Base-by-base conservation (phyloP, 805 yeast genomes). In the Zygotorulaspora florentina region DNA sequence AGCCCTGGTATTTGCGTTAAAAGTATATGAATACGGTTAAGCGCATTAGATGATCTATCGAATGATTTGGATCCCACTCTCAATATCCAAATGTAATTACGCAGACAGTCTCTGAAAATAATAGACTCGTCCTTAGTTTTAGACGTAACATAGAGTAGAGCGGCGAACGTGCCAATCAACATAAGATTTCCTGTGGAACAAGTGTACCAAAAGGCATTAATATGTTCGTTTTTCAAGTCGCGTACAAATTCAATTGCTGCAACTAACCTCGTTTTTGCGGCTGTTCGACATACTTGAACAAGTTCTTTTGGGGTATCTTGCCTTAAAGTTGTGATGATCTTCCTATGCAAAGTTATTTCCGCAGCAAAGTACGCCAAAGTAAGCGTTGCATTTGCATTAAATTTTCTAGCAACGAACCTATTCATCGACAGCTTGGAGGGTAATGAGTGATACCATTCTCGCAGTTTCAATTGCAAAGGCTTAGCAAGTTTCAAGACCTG, bases 171-270 rank as follows among this genome's bases (percentile, higher is more conserved):
- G 2, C 96, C 96, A 33, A 89, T 87, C 30, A 87, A 66, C 6
- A 95, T 80, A 52, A 90, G 79, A 58, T 87, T 87, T 11, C 85
- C 75, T 0, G 93, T 74, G 0, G 96, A 78, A 1, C 89, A 79
- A 1, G 89, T 79, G 65, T 87, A 93, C 96, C 96, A 90, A 63
- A 88, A 89, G 9, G 95, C 80, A 60, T 83, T 90, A 39, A 87
- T 74, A 58, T 88, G 95, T 54, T 88, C 96, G 8, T 85, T 83
- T 54, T 81, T 83, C 62, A 90, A 72, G 48, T 80, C 83, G 40
- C 83, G 70, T 8, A 87, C 81, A 63, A 87, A 85, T 43, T 85
- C 93, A 49, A 86, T 78, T 0, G 96, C 87, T 0, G 96, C 96
- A 7, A 78, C 67, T 13, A 90, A 70, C 58, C 98, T 71, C 1